phyloP scores from a whole-genome alignment of 2,329 filamentous ascomycete species.

The Tolypocladium ovalisporum region DNA sequence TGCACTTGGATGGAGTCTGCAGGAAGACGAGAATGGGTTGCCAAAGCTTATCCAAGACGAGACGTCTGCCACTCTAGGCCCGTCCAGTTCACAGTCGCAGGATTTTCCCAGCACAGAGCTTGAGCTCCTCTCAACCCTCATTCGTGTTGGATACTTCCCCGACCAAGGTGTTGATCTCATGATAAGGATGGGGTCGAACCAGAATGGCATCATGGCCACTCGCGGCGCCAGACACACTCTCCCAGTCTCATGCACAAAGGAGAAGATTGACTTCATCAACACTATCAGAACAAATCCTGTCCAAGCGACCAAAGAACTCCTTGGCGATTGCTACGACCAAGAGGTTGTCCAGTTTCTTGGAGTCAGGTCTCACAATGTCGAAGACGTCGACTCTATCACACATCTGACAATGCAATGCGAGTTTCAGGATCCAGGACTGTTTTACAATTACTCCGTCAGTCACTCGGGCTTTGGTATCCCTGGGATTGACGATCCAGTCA shows the following conservation, averaged over 20 bases:
- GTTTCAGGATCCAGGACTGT: conserved; percentile 5
- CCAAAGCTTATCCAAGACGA: conserved; percentile 8
- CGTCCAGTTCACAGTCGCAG: background rate
- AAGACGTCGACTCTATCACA: conserved; percentile 7
- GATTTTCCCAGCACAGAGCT: conserved; percentile 15
- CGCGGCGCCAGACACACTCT: background rate
- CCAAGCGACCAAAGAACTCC: conserved; percentile 10
- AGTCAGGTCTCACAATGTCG: conserved; percentile 5
- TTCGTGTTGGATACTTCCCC: conserved; percentile 15
- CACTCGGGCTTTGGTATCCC: conserved; percentile 2
- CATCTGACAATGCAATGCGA: conserved; percentile 7
- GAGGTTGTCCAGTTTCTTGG: conserved; percentile 3
- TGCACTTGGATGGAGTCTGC: conserved; percentile 33
- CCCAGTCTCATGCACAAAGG: conserved; percentile 4
- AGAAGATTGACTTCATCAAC: conserved; percentile 11
- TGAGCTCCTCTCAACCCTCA: conserved; percentile 13
- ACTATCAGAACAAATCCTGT: conserved; percentile 7
- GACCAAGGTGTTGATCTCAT: conserved; percentile 11
- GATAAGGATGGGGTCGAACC: conserved; percentile 10
- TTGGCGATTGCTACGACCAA: conserved; percentile 7
- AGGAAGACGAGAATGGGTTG: conserved; percentile 14
- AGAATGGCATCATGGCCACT: conserved; percentile 16
- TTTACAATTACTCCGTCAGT: conserved; percentile 6
- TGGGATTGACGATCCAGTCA: background rate
- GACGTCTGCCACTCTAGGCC: background rate